Evolutionary conservation across 2,329 filamentous ascomycete genomes (phyloP).

Genomic region (Coniochaeta hoffmannii): DNA sequence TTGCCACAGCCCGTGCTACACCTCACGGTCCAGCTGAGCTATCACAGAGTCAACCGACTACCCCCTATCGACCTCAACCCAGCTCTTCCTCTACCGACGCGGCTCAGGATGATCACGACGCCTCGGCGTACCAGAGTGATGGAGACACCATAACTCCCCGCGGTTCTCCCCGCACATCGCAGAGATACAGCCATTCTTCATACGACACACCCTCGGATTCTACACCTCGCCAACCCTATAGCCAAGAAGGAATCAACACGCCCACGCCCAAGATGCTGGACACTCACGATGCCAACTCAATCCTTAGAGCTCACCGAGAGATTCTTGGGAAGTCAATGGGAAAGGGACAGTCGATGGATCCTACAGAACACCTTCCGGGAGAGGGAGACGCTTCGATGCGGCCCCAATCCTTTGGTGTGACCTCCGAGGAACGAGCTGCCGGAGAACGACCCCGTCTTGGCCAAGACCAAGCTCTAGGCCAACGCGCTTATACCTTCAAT

Average conservation of each 20-base stretch:
- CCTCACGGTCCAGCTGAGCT: conserved; percentile 17
- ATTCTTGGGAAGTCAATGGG: conserved; percentile 21
- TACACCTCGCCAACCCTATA: neutral
- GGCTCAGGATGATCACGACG: conserved; percentile 23
- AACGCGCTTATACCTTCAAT: neutral
- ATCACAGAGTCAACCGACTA: conserved; percentile 5
- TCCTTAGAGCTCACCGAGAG: conserved; percentile 26
- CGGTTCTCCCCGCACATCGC: conserved; percentile 17
- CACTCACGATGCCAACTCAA: conserved; percentile 23
- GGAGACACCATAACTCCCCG: conserved; percentile 29
- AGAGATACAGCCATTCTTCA: neutral
- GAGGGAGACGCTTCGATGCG: conserved; percentile 13
- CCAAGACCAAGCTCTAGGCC: neutral
- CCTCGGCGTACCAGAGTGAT: conserved; percentile 24
- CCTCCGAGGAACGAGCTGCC: neutral
- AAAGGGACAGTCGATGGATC: conserved; percentile 10
- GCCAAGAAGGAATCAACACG: neutral
- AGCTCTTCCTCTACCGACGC: neutral
- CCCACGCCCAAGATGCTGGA: conserved; percentile 21
- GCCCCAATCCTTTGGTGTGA: conserved; percentile 2
- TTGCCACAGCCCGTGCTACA: conserved; percentile 52
- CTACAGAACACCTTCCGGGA: conserved; percentile 29
- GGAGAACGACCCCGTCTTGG: neutral
- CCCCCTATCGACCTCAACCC: neutral
- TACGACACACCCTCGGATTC: neutral